phyloP scores from a whole-genome alignment of 306 rosid genomes.

The Cyamopsis tetragonoloba region DNA sequence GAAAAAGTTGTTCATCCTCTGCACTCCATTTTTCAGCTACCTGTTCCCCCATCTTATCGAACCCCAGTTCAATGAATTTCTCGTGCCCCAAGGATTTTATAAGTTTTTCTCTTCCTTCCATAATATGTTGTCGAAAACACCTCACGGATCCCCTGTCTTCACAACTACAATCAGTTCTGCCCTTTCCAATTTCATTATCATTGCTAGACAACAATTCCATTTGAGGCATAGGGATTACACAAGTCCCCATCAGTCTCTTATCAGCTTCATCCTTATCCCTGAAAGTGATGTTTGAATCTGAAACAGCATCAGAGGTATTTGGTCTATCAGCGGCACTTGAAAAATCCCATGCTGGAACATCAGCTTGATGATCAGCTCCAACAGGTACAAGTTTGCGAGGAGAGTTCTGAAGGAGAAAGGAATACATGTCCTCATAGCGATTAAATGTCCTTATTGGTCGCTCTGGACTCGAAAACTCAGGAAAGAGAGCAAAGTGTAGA shows the following conservation, averaged over 20 bases:
- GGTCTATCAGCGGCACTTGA: neutral
- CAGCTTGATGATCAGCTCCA: conserved; percentile 75
- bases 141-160: conserved; percentile 54
- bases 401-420: conserved; percentile 54
- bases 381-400: conserved; percentile 63
- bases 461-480: conserved; percentile 54
- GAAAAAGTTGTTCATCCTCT: conserved; percentile 64
- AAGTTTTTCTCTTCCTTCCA: conserved; percentile 58
- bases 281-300: conserved; percentile 19
- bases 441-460: conserved; percentile 53
- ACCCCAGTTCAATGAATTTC: conserved; percentile 56
- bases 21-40: conserved; percentile 67
- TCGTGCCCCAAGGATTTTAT: conserved; percentile 47
- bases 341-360: conserved; percentile 53
- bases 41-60: conserved; percentile 77
- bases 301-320: conserved; percentile 21
- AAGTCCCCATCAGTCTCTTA: conserved; percentile 52
- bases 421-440: conserved; percentile 62
- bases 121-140: conserved; percentile 68
- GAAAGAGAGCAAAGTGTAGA: conserved; percentile 41
- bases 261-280: conserved; percentile 32
- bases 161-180: conserved; percentile 68
- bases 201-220: conserved; percentile 21
- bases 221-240: conserved; percentile 75
- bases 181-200: conserved; percentile 45